Base-by-base conservation (phyloP, 495 filamentous ascomycete genomes). In the Aspergillus kassunensis region DNA sequence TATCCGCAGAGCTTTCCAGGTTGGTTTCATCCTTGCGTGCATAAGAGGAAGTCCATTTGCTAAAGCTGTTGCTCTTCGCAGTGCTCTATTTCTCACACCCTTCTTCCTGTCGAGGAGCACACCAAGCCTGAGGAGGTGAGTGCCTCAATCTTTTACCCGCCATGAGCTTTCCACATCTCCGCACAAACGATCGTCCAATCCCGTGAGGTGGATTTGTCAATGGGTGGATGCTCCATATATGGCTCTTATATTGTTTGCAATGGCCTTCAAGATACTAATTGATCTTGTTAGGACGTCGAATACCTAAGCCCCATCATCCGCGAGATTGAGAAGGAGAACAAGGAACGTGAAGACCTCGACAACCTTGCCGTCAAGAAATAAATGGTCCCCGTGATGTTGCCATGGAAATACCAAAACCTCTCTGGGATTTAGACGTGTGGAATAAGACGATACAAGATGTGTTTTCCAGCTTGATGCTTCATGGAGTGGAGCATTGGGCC, bases 1-100 rank as follows among this genome's bases (percentile, higher is more conserved):
- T 64, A 82, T 97, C 69, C 87, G 93, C 69, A 84, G 93, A 69
- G 95, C 93, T 60, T 87, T 92, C 76, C 93, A 97, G 84, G 87
- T 91, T 71, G 36, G 73, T 50, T 51, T 37, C 33, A 12, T 42
- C 47, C 34, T 51, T 29, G 29, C 8, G 21, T 18, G n/a, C 15
- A 10, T 47, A 30, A 30, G n/a, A 39, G 29, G 30, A 19, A n/a
- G n/a, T 18, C 51, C 23, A 54, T 47, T 42, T 16, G 23, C 65
- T 72, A 67, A 75, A 36, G 39, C 34, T 33, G 15, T 31, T 40
- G 65, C 46, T 63, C 58, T 44, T 56, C 55, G 60, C 64, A 89
- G 87, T 86, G 80, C 75, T 91, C 88, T 13, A 71, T 92, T 44
- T 74, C 84, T n/a, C 91, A 97, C 71, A 88, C 88, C 65, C 74